Evolutionary conservation across 1,284 basidiomycete species (phyloP).

Genomic region (Schizophyllum commune): DNA sequence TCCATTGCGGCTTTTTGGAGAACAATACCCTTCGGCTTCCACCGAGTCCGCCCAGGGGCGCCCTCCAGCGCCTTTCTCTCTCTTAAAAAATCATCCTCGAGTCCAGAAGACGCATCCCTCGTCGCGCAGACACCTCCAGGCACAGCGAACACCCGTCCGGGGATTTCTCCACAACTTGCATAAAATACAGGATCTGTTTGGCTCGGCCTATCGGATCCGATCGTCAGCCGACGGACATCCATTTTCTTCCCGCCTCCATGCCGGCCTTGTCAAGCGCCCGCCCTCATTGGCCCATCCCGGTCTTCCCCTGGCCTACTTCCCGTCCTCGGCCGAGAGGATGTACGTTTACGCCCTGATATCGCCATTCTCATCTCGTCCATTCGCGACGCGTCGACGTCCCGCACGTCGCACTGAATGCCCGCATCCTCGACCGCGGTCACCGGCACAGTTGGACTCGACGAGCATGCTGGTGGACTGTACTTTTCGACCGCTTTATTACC

Average conservation of each 20-base stretch:
- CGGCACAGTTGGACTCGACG: too few species aligned
- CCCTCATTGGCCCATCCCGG: background rate
- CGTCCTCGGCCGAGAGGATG: background rate
- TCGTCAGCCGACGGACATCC: background rate
- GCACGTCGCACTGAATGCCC: too few species aligned
- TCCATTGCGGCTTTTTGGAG: background rate
- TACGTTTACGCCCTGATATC: background rate
- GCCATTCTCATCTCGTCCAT: background rate
- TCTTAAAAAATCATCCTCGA: background rate
- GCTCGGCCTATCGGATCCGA: background rate
- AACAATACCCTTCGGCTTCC: background rate
- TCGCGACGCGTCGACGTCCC: too few species aligned
- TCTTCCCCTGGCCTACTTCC: background rate
- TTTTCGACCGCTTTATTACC: too few species aligned
- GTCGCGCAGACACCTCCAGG: too few species aligned
- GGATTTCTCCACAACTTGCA: too few species aligned
- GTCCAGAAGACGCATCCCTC: too few species aligned
- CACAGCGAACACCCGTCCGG: too few species aligned
- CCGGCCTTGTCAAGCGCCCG: background rate
- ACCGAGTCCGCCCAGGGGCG: too few species aligned
- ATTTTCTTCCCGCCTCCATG: background rate
- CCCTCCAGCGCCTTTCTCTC: background rate
- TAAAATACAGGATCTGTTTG: background rate
- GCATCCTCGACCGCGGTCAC: too few species aligned
- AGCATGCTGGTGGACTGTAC: too few species aligned